Conservation (phyloP, 2,329 filamentous ascomycete species). For the Beauveria varroae region DNA sequence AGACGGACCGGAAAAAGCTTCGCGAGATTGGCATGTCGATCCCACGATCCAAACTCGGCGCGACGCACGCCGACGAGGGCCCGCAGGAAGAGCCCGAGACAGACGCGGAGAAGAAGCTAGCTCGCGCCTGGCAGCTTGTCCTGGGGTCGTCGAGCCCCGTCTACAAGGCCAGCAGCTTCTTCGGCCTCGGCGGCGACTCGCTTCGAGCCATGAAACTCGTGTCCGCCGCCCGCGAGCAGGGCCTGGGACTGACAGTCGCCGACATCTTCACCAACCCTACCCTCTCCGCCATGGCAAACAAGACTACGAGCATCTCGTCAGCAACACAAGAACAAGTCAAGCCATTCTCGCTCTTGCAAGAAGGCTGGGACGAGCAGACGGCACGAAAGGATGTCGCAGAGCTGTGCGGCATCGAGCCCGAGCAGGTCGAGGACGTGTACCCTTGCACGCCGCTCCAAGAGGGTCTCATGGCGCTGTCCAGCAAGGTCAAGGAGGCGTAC, state of each 20-base stretch:
- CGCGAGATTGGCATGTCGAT: conserved; percentile 36
- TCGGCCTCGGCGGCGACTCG: conserved; percentile 43
- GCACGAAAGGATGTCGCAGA: conserved; percentile 30
- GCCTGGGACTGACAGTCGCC: conserved; percentile 35
- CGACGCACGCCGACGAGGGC: conserved; percentile 9
- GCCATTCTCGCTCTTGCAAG: conserved; percentile 33
- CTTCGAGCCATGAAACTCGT: conserved; percentile 45
- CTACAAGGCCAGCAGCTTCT: conserved; percentile 36
- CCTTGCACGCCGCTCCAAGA: conserved; percentile 49
- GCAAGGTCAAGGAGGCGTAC: conserved; percentile 43
- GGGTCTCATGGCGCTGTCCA: conserved; percentile 45
- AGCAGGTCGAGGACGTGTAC: conserved; percentile 41
- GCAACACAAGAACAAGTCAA: conserved; percentile 20
- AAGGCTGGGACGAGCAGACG: conserved; percentile 24
- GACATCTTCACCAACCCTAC: conserved; percentile 38
- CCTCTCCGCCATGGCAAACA: conserved; percentile 35
- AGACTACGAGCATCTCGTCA: conserved; percentile 17
- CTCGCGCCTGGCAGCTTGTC: conserved; percentile 30
- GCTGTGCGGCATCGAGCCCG: conserved; percentile 31
- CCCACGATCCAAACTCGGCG: conserved; percentile 31
- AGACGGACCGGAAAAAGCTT: conserved; percentile 42
- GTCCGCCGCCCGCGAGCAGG: conserved; percentile 31
- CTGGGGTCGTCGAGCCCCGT: conserved; percentile 28
- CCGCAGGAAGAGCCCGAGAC: conserved; percentile 29
- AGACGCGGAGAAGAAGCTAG: conserved; percentile 29